Evolutionary conservation across 2,329 filamentous ascomycete genomes (phyloP), one percentile per base, ranked within the genome.

Genomic region (Pyrenophora tritici-repentis): DNA sequence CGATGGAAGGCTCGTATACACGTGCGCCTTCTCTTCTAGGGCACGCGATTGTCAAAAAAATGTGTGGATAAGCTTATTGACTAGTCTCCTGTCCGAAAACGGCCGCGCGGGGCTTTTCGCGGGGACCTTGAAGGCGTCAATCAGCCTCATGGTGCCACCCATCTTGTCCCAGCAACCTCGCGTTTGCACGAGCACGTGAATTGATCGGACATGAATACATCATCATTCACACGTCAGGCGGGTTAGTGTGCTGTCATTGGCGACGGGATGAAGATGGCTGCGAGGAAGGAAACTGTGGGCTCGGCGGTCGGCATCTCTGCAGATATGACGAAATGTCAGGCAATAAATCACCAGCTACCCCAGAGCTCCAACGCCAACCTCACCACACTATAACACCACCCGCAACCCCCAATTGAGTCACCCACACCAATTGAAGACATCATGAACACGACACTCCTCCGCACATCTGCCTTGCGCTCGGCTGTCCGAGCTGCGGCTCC

Each of bases 371-470:
- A 31, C 34, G 16, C 35, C 43, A 22, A 12, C 49, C 47, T 37
- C 38, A 38, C 42, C 39, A 26, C 37, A 47, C 51, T 13, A 36
- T 33, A 40, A 35, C 35, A 38, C 49, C 24, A 48, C 39, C 46
- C 8, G 18, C 42, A 35, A 52, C 48, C 42, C 18, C 33, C 66
- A 66, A 67, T 68, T 67, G 61, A 61, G 16, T 39, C 32, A 33
- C 22, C 22, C 2, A 42, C 47, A 56, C 52, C 62, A 52, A 63
- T 57, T 58, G 53, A 54, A 68, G 10, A 32, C 43, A 81, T 18
- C 70, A 96, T 96, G 91, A 86, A 90, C 71, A 80, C 87, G 49
- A 81, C 87, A 56, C 83, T 96, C 61, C 80, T 96, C 73, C 87
- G 90, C 71, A 85, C 85, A 62, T 82, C 83, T 58, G 82, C 85